Evolutionary conservation across 495 filamentous ascomycete genomes (phyloP).

Genomic region (Xylaria flabelliformis): DNA sequence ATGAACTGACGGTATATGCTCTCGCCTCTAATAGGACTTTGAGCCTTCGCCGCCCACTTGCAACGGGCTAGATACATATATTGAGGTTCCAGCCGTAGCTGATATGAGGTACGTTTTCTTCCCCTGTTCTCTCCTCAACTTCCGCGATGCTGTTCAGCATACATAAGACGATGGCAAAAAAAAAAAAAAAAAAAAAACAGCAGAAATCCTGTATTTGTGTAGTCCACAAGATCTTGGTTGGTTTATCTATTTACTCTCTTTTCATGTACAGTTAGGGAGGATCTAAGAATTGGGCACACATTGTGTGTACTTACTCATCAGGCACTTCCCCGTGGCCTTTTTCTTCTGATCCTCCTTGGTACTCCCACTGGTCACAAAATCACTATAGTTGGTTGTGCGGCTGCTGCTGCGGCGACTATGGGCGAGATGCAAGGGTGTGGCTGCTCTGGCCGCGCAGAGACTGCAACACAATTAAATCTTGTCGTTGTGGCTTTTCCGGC

Average conservation of each 20-base stretch:
- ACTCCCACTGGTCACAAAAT: conserved; percentile 18
- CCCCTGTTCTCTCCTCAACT: conserved; percentile 6
- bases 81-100: conserved; percentile 52
- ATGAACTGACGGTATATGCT: conserved; percentile 38
- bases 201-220: not conserved
- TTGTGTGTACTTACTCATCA: conserved; percentile 15
- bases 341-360: conserved; percentile 30
- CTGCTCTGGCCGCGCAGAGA: conserved; percentile 35
- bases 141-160: not conserved
- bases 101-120: conserved; percentile 55
- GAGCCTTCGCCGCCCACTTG: conserved; percentile 55
- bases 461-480: conserved; percentile 30
- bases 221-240: not conserved
- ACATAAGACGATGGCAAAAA: conserved; percentile 1
- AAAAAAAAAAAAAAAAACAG: not conserved
- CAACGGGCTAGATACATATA: conserved; percentile 53
- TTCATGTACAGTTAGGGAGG: conserved; percentile 26
- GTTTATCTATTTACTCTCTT: conserved; percentile 25
- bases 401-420: conserved; percentile 23
- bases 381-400: conserved; percentile 19
- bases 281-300: conserved; percentile 25
- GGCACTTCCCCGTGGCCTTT: conserved; percentile 16
- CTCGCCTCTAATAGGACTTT: conserved; percentile 53
- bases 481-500: conserved; percentile 29
- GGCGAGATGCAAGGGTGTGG: conserved; percentile 26